These are phyloP conservation scores for Henckelia pumila DNA, from an alignment of 257 asterid genomes.

Conservation along the genomic window DNA sequence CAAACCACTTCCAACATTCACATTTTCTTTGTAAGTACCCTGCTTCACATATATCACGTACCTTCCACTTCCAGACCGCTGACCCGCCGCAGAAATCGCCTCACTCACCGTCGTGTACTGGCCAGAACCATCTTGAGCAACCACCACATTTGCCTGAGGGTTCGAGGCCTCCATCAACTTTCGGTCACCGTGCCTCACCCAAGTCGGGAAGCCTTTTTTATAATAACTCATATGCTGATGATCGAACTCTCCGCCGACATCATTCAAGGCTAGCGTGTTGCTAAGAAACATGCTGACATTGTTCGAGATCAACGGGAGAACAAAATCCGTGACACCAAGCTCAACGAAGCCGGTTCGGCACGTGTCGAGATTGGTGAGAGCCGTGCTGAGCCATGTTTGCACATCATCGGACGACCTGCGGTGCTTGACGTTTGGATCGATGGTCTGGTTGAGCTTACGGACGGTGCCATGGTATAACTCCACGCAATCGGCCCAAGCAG, in stretches of 20 bases:
- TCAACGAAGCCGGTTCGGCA: constrained; percentile 9
- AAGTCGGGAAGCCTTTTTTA: constrained; percentile 36
- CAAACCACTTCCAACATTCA: constrained; percentile 36
- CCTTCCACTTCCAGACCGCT: constrained; percentile 25
- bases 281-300: constrained; percentile 12
- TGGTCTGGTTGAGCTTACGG: constrained; percentile 14
- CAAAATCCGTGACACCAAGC: not conserved
- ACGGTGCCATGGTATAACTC: constrained; percentile 18
- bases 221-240: constrained; percentile 19
- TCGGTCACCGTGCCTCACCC: constrained; percentile 43
- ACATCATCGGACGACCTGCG: not conserved
- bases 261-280: constrained; percentile 15
- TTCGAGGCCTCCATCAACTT: constrained; percentile 35
- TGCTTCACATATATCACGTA: constrained; percentile 40
- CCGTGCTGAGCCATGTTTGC: constrained; percentile 28
- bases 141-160: constrained; percentile 29
- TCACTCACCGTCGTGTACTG: constrained; percentile 32
- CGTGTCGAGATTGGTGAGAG: constrained; percentile 10
- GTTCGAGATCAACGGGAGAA: constrained; percentile 12
- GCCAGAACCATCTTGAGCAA: constrained; percentile 41
- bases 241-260: constrained; percentile 8
- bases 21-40: constrained; percentile 46
- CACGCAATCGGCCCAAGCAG: constrained; percentile 2
- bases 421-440: constrained; percentile 9
- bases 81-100: constrained; percentile 34